Evolutionary conservation across 306 rosid genomes (phyloP), one percentile per base, ranked within the genome.

Genomic region (Trifolium subterraneum): DNA sequence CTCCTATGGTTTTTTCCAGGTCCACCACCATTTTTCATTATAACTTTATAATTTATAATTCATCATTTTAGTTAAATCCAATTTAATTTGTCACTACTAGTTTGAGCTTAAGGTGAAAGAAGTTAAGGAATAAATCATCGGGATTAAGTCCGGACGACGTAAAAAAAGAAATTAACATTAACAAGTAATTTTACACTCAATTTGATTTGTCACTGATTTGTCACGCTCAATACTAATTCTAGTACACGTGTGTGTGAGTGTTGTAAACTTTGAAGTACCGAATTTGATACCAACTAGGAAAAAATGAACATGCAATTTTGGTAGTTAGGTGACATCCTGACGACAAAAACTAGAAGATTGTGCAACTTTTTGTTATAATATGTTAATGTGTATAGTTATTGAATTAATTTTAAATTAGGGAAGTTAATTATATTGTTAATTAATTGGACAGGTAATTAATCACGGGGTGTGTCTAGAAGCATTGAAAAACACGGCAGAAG

Each of bases 1-100:
- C 39, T 0, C 1, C 14, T 90, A 78, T 23, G 97, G 98, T 3
- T 88, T 94, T 75, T 94, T 94, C 83, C 98, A 94, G 99, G 99
- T 90, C 4, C 14, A 56, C 15, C n/a, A 31, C 29, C n/a, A 22
- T 55, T 4, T 55, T 22, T 47, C 54, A 6, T 42, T 12, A 39
- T 39, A 39, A 39, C 9, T 39, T 38, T 38, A 42, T 42, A 12
- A 42, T 42, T 42, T 42, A 41, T 47, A 14, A 44, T 2, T 47
- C 8, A 19, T 47, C 19, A 47, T 47, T 47, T 47, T 6, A 7
- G 10, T n/a, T 48, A 48, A 48, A 48, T 16, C 16, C 20, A 48
- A n/a, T 48, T 48, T 48, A 10, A 48, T 48, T 48, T n/a, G 22
- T 48, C 55, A 48, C 55, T n/a, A n/a, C n/a, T n/a, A n/a, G n/a